Base-by-base conservation (phyloP, 2,329 filamentous ascomycete species). In the Diaporthe ampelina region DNA sequence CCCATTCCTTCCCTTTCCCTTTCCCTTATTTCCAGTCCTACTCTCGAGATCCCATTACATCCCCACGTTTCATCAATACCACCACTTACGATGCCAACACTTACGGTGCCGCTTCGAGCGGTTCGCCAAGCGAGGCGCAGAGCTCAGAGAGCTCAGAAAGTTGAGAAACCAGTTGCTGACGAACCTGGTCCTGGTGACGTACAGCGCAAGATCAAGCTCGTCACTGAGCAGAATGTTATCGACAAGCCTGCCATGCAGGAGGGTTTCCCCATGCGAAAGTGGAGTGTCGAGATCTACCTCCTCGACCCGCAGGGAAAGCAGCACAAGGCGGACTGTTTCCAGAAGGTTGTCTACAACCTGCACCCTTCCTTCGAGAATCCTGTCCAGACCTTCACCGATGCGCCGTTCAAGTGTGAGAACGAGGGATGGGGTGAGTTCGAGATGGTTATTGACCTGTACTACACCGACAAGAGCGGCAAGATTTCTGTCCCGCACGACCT, bases 381-480 rank as follows among this genome's bases (percentile, higher is more conserved):
- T 21, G 90, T 90, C 70, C 96, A 98, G 86, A 93, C 91, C 32
- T 93, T 98, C 86, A 93, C 92, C 81, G 92, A 94, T 77, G 91
- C 95, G 0, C 97, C 97, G 0, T 99, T 98, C 86, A 90, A 89
- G 77, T 97, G 97, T 84, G 88, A 91, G 77, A 97, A 99, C 84
- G 94, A 98, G 85, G 97, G 97, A 78, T 99, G 97, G 97, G 97
- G 97, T 81, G 97, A 98, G 86, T 99, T 99, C 83, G 97, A 98
- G 82, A 96, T 99, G 92, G 89, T 88, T 63, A 97, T 98, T 80
- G 91, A 94, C 76, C 89, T 97, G 78, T 93, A 92, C 81, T 94
- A 93, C 57, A 92, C 93, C 40, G 95, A 97, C 84, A 98, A 98
- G 88, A 93, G 91, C 73, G 91, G 93, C 74, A 96, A 98, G 81